A percentile compares a stretch with the other conserved stretches of the same genome.
Conservation (phyloP, 306 rosid species). For the Cicer yamashitae region DNA sequence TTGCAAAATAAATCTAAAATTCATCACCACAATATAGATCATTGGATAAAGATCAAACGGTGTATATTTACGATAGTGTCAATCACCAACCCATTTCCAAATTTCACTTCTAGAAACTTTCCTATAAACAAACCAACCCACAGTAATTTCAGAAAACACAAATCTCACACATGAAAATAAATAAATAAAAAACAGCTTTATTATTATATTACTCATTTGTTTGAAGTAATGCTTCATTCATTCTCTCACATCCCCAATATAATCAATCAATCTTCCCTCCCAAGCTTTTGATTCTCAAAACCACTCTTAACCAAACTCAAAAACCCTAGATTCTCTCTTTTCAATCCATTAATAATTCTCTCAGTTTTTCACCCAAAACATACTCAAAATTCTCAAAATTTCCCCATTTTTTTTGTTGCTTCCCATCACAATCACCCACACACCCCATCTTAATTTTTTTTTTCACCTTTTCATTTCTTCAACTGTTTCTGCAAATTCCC, state of each 20-base stretch:
- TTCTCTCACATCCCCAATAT: slow-evolving; percentile 28
- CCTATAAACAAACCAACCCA: neutral
- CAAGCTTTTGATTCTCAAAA: slow-evolving; percentile 46
- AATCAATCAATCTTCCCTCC: slow-evolving; percentile 45
- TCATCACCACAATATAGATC: no score
- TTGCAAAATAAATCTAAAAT: no score
- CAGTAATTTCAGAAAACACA: slow-evolving; percentile 7
- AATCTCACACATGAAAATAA: slow-evolving; percentile 13
- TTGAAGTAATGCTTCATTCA: slow-evolving; percentile 31
- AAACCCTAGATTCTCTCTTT: slow-evolving; percentile 62
- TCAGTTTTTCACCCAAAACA: slow-evolving; percentile 21
- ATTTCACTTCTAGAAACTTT: neutral
- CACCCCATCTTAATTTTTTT: slow-evolving; percentile 40
- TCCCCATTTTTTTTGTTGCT: neutral
- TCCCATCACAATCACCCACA: neutral
- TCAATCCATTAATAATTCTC: slow-evolving; percentile 9
- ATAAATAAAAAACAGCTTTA: neutral
- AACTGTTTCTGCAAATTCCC: slow-evolving; percentile 33
- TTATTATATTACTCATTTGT: slow-evolving; percentile 1
- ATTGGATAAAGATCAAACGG: neutral
- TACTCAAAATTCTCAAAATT: neutral
- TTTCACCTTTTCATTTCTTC: slow-evolving; percentile 18
- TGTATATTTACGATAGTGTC: no score
- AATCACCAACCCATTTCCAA: neutral
- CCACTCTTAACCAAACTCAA: slow-evolving; percentile 43